phyloP scores from a whole-genome alignment of 2,329 filamentous ascomycete species.

The Hypomyces rosellus region DNA sequence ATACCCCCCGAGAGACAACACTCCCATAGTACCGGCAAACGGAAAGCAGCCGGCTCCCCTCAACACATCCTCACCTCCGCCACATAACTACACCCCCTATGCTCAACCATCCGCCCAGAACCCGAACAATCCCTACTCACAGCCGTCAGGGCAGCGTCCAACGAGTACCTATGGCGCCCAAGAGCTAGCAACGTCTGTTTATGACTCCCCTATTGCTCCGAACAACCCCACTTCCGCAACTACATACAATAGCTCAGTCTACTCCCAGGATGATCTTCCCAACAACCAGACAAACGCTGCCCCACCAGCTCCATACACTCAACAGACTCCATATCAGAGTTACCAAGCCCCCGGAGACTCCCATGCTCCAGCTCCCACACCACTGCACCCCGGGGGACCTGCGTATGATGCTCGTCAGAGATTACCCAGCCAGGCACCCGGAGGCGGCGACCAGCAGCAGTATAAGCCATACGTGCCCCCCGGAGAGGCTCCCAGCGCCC shows the following conservation, averaged over 20 bases:
- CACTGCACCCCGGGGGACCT: conserved; percentile 38
- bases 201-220: conserved; percentile 63
- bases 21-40: conserved; percentile 41
- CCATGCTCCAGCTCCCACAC: conserved; percentile 26
- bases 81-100: conserved; percentile 39
- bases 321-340: conserved; percentile 35
- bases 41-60: conserved; percentile 44
- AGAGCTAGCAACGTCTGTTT: conserved; percentile 70
- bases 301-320: conserved; percentile 23
- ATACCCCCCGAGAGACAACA: conserved; percentile 47
- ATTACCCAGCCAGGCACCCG: conserved; percentile 39
- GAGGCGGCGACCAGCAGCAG: conserved; percentile 33
- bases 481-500: conserved; percentile 23
- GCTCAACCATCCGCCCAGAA: conserved; percentile 26
- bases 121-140: conserved; percentile 34
- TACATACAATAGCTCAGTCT: conserved; percentile 41
- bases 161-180: conserved; percentile 67
- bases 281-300: conserved; percentile 23
- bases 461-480: conserved; percentile 57
- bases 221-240: conserved; percentile 40
- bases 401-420: conserved; percentile 45
- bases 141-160: conserved; percentile 46
- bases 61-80: conserved; percentile 47
- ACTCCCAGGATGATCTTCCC: conserved; percentile 41
- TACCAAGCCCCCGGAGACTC: conserved; percentile 28